A percentile compares a stretch with the other conserved stretches of the same genome.
phyloP scores from a whole-genome alignment of 2,329 filamentous ascomycete genomes.

The Hirsutella rhossiliensis region DNA sequence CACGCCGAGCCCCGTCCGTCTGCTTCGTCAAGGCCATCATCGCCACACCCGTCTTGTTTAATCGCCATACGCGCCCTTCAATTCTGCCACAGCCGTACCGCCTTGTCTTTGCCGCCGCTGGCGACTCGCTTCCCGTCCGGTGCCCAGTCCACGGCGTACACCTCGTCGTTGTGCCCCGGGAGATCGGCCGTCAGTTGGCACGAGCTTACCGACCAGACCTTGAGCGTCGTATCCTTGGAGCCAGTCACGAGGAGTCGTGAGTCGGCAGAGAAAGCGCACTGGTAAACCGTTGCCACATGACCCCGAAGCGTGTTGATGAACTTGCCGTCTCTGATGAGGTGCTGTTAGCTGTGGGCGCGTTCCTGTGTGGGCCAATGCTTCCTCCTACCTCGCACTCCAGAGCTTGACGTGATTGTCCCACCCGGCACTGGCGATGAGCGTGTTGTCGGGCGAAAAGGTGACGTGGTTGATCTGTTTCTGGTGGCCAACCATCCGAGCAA shows the following conservation, averaged over 20 bases:
- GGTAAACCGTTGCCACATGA: conserved; percentile 83
- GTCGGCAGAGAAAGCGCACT: conserved; percentile 85
- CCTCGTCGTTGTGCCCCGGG: conserved; percentile 83
- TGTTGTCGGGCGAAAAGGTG: conserved; percentile 82
- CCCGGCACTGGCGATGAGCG: conserved; percentile 72
- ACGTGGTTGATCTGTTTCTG: conserved; percentile 97
- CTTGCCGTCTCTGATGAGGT: conserved; percentile 41
- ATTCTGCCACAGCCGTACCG: conserved; percentile 54
- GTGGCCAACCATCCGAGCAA: conserved; percentile 83
- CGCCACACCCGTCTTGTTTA: too few relatives aligned
- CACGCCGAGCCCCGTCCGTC: too few relatives aligned
- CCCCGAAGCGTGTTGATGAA: conserved; percentile 83
- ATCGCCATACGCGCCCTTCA: conserved; percentile 13
- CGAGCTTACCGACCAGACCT: conserved; percentile 84
- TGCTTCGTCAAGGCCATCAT: too few relatives aligned
- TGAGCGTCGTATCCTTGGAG: conserved; percentile 86
- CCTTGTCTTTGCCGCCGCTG: conserved; percentile 88
- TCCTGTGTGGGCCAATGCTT: neutral
- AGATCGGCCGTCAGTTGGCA: conserved; percentile 72
- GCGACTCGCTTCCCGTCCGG: conserved; percentile 80
- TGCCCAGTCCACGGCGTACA: conserved; percentile 92
- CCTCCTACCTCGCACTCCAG: conserved; percentile 63
- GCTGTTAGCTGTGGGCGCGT: conserved; percentile 5
- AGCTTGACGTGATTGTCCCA: conserved; percentile 95
- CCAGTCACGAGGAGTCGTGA: conserved; percentile 78